phyloP scores from a whole-genome alignment of 2,329 filamentous ascomycete species.

The Karstenula rhodostoma region DNA sequence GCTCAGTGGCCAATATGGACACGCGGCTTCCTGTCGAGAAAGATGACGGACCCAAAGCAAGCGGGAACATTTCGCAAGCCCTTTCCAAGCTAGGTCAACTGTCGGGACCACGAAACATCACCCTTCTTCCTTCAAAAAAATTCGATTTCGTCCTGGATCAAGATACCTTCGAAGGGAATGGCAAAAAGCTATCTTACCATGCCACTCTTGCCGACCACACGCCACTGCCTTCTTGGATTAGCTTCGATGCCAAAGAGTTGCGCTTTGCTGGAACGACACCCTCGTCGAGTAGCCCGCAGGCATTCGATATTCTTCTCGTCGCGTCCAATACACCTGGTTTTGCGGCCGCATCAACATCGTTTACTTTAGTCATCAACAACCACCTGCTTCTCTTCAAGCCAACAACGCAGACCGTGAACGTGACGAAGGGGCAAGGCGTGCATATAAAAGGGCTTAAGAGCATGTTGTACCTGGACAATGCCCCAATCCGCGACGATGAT shows the following conservation, averaged over 20 bases:
- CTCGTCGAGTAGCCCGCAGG: slow-evolving; percentile 71
- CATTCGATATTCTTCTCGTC: slow-evolving; percentile 75
- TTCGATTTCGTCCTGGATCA: slow-evolving; percentile 55
- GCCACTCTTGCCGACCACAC: slow-evolving; percentile 78
- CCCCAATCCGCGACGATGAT: slow-evolving; percentile 57
- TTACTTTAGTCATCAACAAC: slow-evolving; percentile 75
- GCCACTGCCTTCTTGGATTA: slow-evolving; percentile 85
- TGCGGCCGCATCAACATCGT: slow-evolving; percentile 69
- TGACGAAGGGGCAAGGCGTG: slow-evolving; percentile 43
- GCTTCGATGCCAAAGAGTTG: slow-evolving; percentile 71
- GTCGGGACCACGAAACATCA: slow-evolving; percentile 67
- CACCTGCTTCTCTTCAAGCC: slow-evolving; percentile 73
- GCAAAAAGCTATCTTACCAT: slow-evolving; percentile 72
- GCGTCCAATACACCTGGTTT: slow-evolving; percentile 85
- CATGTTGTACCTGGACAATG: slow-evolving; percentile 48
- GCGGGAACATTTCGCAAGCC: slow-evolving; percentile 66
- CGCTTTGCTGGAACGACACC: slow-evolving; percentile 77
- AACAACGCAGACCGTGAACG: slow-evolving; percentile 43
- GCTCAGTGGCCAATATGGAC: slow-evolving; percentile 66
- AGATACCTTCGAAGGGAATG: slow-evolving; percentile 68
- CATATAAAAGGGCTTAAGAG: slow-evolving; percentile 40
- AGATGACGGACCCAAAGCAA: slow-evolving; percentile 62
- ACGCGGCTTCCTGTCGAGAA: slow-evolving; percentile 76
- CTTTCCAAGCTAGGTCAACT: slow-evolving; percentile 64
- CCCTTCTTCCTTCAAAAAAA: slow-evolving; percentile 43